Evolutionary conservation across 2,329 filamentous ascomycete species (phyloP).

Genomic region (Podosphaera xanthii): DNA sequence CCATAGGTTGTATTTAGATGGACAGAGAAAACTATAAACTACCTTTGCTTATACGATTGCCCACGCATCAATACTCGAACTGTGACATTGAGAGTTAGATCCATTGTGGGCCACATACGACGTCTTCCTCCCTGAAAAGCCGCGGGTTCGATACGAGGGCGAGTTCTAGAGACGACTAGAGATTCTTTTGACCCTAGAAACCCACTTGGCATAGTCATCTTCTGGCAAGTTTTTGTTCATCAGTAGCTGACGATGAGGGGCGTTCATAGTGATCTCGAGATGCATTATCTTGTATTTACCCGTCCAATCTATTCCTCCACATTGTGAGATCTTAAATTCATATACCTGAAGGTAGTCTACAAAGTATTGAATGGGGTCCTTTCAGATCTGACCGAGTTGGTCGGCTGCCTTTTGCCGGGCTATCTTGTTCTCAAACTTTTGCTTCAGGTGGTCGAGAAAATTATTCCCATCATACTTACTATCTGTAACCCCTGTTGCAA

Average conservation of each 20-base stretch:
- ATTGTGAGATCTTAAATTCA: background rate
- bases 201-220: background rate
- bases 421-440: background rate
- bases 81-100: background rate
- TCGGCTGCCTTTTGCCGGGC: background rate
- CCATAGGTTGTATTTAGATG: no score
- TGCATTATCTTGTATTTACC: background rate
- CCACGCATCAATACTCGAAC: no score
- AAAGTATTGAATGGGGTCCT: no score
- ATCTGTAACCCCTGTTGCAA: background rate
- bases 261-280: no score
- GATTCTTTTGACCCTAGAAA: background rate
- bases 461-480: background rate
- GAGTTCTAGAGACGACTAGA: background rate
- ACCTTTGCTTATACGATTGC: no score
- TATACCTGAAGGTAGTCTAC: no score
- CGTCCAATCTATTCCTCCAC: background rate
- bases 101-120: background rate
- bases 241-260: no score
- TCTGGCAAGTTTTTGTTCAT: no score
- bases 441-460: background rate
- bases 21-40: no score
- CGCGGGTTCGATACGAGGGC: no score
- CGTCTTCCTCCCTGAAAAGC: background rate
- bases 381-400: background rate